Percentiles rank a stretch among this genome's conserved stretches.
Evolutionary conservation across 495 filamentous ascomycete genomes (phyloP).

Genomic region (Penicillium alfredii): DNA sequence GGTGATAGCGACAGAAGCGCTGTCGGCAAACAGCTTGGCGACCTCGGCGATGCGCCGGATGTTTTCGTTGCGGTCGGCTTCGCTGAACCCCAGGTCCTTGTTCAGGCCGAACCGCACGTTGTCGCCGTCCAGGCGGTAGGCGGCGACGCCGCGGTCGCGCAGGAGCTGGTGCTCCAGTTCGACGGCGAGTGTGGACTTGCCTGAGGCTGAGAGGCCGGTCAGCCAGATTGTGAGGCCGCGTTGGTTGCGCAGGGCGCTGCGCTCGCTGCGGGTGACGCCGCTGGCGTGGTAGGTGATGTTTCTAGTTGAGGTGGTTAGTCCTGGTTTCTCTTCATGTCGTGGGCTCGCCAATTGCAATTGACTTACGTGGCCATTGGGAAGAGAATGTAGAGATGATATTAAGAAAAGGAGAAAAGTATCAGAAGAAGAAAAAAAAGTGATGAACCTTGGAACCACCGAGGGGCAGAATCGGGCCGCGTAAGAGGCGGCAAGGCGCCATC

Average conservation of each 20-base stretch:
- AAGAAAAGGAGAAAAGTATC: slow-evolving; percentile 6
- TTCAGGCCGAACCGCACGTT: slow-evolving; percentile 98
- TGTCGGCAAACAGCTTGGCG: slow-evolving; percentile 92
- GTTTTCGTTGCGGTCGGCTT: slow-evolving; percentile 92
- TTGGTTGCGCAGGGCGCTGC: slow-evolving; percentile 72
- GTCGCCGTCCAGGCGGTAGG: slow-evolving; percentile 95
- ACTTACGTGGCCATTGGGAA: slow-evolving; percentile 45
- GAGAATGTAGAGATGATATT: slow-evolving; percentile 20
- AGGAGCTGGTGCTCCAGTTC: slow-evolving; percentile 95
- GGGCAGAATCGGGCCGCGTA: slow-evolving; percentile 17
- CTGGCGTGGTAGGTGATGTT: slow-evolving; percentile 98
- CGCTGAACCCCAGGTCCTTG: slow-evolving; percentile 91
- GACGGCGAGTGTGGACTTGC: slow-evolving; percentile 93
- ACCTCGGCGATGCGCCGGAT: slow-evolving; percentile 95
- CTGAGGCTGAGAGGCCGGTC: slow-evolving; percentile 89
- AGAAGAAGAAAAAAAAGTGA: slow-evolving; percentile 7
- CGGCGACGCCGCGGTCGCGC: slow-evolving; percentile 60
- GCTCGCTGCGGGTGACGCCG: slow-evolving; percentile 79
- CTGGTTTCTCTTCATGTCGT: slow-evolving; percentile 3
- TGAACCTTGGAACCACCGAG: no score
- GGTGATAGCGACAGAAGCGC: slow-evolving; percentile 77
- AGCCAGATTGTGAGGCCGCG: slow-evolving; percentile 95
- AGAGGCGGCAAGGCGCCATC: slow-evolving; percentile 18
- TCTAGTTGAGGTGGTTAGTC: slow-evolving; percentile 40
- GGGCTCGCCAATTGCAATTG: slow-evolving; percentile 1